Base-by-base conservation (phyloP, 306 rosid species). In the Betula pendula region DNA sequence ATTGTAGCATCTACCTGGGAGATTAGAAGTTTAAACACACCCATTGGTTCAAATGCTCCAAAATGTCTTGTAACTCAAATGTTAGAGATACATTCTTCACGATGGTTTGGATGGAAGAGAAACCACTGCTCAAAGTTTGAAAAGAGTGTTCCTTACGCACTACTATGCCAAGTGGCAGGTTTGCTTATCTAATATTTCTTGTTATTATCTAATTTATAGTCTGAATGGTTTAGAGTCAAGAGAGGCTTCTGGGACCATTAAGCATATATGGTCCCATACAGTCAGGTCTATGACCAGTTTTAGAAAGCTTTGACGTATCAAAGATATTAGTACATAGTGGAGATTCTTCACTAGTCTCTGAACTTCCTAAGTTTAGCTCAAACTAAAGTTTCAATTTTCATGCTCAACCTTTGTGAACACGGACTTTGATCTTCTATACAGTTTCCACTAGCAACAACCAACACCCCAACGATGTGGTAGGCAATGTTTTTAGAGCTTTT, bases 101-200 rank as follows among this genome's bases (percentile, higher is more conserved):
- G 87, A 51, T 95, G 98, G 98, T 48, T 68, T 69, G 70, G 84
- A 76, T 95, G 98, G 98, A 92, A 88, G 90, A 90, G 84, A 59
- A 84, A 55, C 42, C 90, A 83, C 40, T 68, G 84, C 79, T 80
- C 96, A 31, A 95, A 95, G 83, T 95, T 95, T 65, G 98, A 92
- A 77, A 90, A 82, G 85, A 92, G 91, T 84, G 86, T 95, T 70
- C 91, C 97, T 56, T 89, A 92, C 65, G 97, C 98, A 67, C 82
- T 95, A 73, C 72, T 95, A 79, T 85, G 91, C 81, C 98, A 95
- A 92, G 97, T 95, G 65, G 92, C 96, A 90, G 96, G 98, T 95
- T 35, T 75, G 87, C 78, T 75, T 51, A 72, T 78, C 65, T 45
- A 43, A 70, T 72, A 38, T 77, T 50, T 68, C 11, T 12, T 66